phyloP scores from a whole-genome alignment of 805 yeast genomes.

The Lipomyces spencermartinsiae region DNA sequence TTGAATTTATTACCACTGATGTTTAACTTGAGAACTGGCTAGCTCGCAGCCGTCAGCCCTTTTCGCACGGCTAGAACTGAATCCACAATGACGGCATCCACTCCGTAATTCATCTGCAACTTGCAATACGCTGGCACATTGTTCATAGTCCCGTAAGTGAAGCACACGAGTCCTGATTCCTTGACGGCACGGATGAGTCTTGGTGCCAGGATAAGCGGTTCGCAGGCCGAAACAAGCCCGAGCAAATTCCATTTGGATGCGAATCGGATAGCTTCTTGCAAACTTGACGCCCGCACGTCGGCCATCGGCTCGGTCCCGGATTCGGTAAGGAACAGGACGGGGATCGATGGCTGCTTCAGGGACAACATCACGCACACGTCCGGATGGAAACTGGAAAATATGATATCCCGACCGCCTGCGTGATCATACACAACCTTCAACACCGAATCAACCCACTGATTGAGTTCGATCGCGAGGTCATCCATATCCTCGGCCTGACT shows the following conservation, averaged over 20 bases:
- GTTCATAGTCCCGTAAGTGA: conserved; percentile 85
- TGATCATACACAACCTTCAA: conserved; percentile 78
- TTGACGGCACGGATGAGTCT: conserved; percentile 88
- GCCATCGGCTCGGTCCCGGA: conserved; percentile 87
- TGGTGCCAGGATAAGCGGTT: conserved; percentile 86
- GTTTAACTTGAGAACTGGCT: not conserved
- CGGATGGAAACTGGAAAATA: conserved; percentile 93
- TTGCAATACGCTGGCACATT: conserved; percentile 84
- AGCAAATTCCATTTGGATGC: conserved; percentile 88
- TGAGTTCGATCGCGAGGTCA: conserved; percentile 78
- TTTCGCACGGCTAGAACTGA: conserved; percentile 61
- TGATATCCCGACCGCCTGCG: conserved; percentile 79
- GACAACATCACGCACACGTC: conserved; percentile 86
- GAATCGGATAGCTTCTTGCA: conserved; percentile 90
- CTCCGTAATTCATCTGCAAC: conserved; percentile 89
- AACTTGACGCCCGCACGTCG: conserved; percentile 82
- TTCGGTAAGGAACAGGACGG: conserved; percentile 88
- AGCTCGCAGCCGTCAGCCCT: conserved; percentile 29
- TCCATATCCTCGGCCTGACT: conserved; percentile 90
- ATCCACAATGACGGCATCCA: conserved; percentile 98
- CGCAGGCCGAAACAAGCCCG: conserved; percentile 90
- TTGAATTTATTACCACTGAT: not conserved
- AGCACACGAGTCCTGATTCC: conserved; percentile 88
- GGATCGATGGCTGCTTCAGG: conserved; percentile 82
- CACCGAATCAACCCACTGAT: conserved; percentile 87